Evolutionary conservation across 73 alveolate species (phyloP).

Genomic region (Blepharisma stoltei): DNA sequence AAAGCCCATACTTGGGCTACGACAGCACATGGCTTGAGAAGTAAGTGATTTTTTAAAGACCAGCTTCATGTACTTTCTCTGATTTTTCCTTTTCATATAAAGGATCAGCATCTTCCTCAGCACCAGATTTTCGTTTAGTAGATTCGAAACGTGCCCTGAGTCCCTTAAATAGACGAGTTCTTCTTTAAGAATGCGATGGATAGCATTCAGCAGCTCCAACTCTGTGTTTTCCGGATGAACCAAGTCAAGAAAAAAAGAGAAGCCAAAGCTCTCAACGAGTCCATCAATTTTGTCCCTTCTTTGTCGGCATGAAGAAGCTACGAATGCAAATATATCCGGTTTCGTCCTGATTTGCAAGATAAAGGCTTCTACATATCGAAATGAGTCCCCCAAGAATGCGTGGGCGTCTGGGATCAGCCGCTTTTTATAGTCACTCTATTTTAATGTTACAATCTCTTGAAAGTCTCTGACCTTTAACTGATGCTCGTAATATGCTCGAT

Average conservation of each 20-base stretch:
- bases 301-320: background rate
- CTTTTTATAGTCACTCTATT: background rate
- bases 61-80: constrained; percentile 24
- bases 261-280: constrained; percentile 26
- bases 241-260: constrained; percentile 15
- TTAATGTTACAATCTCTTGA: background rate
- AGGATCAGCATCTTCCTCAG: constrained; percentile 1
- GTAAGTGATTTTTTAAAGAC: constrained; percentile 1
- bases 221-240: constrained; percentile 25
- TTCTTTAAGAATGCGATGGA: constrained; percentile 4
- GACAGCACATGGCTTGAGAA: no score
- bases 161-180: constrained; percentile 1
- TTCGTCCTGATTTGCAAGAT: background rate
- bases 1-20: no score
- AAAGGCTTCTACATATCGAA: constrained; percentile 8
- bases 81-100: constrained; percentile 27
- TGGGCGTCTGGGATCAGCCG: constrained; percentile 28
- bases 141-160: background rate
- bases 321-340: background rate
- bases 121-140: constrained; percentile 14
- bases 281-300: background rate
- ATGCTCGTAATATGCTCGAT: background rate
- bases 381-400: background rate
- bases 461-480: constrained; percentile 16
- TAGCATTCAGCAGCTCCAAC: constrained; percentile 5